phyloP scores from a whole-genome alignment of 2,329 filamentous ascomycete genomes.

The Curvularia verruculosa region DNA sequence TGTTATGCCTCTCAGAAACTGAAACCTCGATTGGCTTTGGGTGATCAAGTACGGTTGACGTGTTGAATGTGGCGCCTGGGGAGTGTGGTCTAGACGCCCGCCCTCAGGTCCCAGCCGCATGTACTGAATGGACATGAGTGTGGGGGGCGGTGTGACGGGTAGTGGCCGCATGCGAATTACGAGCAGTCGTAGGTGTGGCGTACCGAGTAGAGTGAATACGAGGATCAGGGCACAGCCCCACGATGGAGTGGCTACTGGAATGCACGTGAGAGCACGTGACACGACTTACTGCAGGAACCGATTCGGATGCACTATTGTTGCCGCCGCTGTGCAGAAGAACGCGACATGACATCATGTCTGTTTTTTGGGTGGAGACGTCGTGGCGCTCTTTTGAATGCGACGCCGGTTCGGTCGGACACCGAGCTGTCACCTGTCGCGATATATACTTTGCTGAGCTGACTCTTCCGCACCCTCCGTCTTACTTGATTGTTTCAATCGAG shows the following conservation, averaged over 20 bases:
- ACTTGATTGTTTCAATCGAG: neutral
- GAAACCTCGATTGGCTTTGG: neutral
- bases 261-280: conserved; percentile 4
- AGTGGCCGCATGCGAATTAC: neutral
- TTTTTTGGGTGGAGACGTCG: neutral
- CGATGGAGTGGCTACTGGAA: neutral
- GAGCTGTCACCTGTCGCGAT: conserved; percentile 12
- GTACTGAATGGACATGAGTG: neutral
- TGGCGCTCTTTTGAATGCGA: neutral
- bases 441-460: conserved; percentile 4
- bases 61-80: neutral
- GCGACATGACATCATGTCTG: conserved; percentile 10
- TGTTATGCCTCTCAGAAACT: neutral
- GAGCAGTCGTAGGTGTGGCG: neutral
- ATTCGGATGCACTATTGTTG: neutral
- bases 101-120: neutral
- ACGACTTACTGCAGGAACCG: conserved; percentile 1
- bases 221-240: neutral
- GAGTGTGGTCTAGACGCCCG: neutral
- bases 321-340: conserved; percentile 1
- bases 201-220: neutral
- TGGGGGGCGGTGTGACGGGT: neutral
- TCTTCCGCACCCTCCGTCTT: neutral
- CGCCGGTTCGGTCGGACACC: conserved; percentile 18
- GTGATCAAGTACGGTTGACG: neutral